Evolutionary conservation across 768 basidiomycete genomes (phyloP).

Genomic region (Filobasidium wieringae): DNA sequence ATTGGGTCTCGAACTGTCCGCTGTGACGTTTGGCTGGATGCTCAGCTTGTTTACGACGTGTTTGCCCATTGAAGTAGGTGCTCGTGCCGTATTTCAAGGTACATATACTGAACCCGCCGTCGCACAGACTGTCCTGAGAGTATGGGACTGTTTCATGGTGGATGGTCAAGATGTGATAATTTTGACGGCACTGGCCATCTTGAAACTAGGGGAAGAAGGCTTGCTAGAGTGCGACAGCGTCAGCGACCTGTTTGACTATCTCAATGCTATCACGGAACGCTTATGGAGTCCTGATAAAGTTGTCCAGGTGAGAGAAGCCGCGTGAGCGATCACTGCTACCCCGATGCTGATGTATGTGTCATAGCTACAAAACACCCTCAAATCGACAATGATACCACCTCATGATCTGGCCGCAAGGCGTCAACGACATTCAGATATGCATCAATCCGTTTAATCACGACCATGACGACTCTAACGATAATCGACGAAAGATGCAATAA

Average conservation of each 20-base stretch:
- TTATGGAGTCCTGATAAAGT: constrained; percentile 90
- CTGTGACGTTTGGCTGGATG: constrained; percentile 98
- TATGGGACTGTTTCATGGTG: constrained; percentile 92
- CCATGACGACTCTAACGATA: too few relatives aligned
- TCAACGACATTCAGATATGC: not conserved
- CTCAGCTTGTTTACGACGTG: constrained; percentile 92
- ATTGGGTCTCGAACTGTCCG: constrained; percentile 77
- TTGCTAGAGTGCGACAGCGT: constrained; percentile 72
- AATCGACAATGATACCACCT: not conserved
- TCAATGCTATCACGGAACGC: constrained; percentile 79
- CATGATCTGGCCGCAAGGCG: not conserved
- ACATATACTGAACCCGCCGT: not conserved
- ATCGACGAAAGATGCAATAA: too few relatives aligned
- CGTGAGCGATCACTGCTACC: too few relatives aligned
- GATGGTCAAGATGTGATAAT: constrained; percentile 61
- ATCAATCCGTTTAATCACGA: too few relatives aligned
- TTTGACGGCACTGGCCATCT: constrained; percentile 75
- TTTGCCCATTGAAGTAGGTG: constrained; percentile 72
- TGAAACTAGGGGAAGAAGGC: constrained; percentile 71
- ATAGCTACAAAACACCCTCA: not conserved
- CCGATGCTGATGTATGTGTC: too few relatives aligned
- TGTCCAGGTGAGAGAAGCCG: constrained; percentile 51
- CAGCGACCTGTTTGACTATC: constrained; percentile 73
- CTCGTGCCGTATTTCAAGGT: not conserved
- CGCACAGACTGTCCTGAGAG: constrained; percentile 71